Base-by-base conservation (phyloP, 495 filamentous ascomycete genomes). In the Elaphomyces granulatus region DNA sequence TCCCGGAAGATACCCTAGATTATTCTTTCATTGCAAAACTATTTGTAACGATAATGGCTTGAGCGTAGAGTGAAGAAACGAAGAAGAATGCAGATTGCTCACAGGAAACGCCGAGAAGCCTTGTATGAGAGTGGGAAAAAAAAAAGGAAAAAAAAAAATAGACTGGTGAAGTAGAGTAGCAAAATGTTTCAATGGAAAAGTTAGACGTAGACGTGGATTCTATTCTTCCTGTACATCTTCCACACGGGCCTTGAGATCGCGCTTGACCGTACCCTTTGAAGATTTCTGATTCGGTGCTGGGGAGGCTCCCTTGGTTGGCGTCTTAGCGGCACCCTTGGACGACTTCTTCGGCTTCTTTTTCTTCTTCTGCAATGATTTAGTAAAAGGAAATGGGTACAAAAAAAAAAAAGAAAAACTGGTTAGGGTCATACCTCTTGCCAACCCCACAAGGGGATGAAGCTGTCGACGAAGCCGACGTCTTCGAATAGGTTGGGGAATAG, bases 401-500 rank as follows among this genome's bases (percentile, higher is more conserved):
- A 42, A 30, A 51, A 42, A 21, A 45, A 32, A 2, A 36, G 9
- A 37, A 32, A 32, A 34, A 46, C 23, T 40, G 20, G 37, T 18
- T 21, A 32, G 14, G 40, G 47, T 30, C 38, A 44, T 59, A 94
- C 90, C 79, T 96, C 86, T 59, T 96, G 90, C 92, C 92, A 99
- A 37, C 83, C 92, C 88, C 92, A 96, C 23, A 90, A 57, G 18
- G 92, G 92, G 61, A 81, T 81, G 69, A 99, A 99, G 60, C 83
- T 92, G 45, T 99, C 92, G 52, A 96, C 80, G 61, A 99, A 95
- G 6, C 88, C 90, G 33, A 99, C 92, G 55, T 99, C 92, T 60
- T 96, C 92, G 62, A 95, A 99, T 15, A 99, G 58, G 54, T 99
- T 99, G 34, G 92, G 92, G 68, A 86, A 99, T 34, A 99, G 69